Conservation (phyloP, 2,329 filamentous ascomycete genomes). For the Canariomyces notabilis region DNA sequence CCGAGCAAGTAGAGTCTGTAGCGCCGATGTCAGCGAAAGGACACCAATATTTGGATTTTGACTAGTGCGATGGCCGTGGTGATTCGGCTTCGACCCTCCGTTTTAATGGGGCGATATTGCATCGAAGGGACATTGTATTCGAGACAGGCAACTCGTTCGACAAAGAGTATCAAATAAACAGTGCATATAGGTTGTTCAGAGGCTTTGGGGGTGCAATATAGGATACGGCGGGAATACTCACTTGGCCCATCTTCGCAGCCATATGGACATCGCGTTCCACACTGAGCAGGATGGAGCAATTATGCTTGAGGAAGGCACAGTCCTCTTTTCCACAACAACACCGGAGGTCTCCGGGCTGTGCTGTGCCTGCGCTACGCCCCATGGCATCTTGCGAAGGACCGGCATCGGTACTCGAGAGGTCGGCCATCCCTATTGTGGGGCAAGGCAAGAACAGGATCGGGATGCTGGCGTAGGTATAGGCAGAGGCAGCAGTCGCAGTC, state of each 20-base stretch:
- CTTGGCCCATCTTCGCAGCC: constrained; percentile 86
- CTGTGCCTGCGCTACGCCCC: constrained; percentile 6
- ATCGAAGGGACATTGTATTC: neutral
- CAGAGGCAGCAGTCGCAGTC: constrained; percentile 6
- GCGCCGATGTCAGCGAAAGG: constrained; percentile 63
- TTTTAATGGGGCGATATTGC: neutral
- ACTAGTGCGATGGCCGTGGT: constrained; percentile 6
- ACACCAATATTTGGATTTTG: constrained; percentile 13
- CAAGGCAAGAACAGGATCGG: constrained; percentile 6
- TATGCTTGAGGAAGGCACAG: constrained; percentile 77
- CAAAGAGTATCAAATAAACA: constrained; percentile 4
- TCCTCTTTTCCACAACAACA: constrained; percentile 85
- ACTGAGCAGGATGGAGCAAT: constrained; percentile 68
- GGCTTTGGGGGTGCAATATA: constrained; percentile 14
- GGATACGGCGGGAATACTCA: constrained; percentile 45
- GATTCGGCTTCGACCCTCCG: constrained; percentile 7
- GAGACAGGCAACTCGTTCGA: no score
- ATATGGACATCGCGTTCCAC: constrained; percentile 84
- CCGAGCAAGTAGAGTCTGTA: constrained; percentile 82
- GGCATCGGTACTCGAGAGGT: neutral
- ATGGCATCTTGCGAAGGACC: constrained; percentile 8
- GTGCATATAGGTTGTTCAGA: neutral
- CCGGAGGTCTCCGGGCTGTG: constrained; percentile 31
- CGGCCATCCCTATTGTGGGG: constrained; percentile 18
- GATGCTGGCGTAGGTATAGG: neutral